A percentile compares a stretch with the other conserved stretches of the same genome.
phyloP scores from a whole-genome alignment of 345 rosid genomes.

The Syzygium aromaticum region DNA sequence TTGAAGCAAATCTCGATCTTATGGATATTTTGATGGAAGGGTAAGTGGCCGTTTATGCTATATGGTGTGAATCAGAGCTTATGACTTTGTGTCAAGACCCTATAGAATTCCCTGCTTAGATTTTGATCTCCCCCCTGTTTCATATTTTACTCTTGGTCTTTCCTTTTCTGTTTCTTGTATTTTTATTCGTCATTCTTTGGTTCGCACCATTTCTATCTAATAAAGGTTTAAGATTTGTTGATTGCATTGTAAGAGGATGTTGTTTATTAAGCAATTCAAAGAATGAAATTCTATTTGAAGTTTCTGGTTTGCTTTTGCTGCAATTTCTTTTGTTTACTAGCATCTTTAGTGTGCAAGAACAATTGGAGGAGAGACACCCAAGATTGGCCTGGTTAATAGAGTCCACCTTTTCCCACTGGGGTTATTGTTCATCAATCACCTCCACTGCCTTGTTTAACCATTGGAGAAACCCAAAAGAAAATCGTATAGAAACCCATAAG shows the following conservation, averaged over 20 bases:
- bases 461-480: not conserved
- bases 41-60: slow-evolving; percentile 5
- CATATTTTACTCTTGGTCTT: not conserved
- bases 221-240: not conserved
- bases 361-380: not conserved
- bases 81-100: not conserved
- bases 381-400: not conserved
- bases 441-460: not conserved
- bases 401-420: not conserved
- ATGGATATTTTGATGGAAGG: slow-evolving; percentile 32
- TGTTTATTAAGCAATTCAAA: not conserved
- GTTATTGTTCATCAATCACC: not conserved
- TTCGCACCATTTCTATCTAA: not conserved
- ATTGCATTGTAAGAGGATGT: not conserved
- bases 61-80: not conserved
- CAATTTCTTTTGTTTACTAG: not conserved
- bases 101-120: not conserved
- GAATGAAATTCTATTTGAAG: not conserved
- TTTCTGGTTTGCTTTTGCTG: not conserved
- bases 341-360: not conserved
- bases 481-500: not conserved
- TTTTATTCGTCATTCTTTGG: not conserved
- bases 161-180: not conserved
- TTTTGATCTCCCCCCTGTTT: not conserved
- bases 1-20: slow-evolving; percentile 33